A percentile compares a stretch with the other conserved stretches of the same genome.
Conservation (phyloP, 2,329 filamentous ascomycete species). For the Sclerotiophoma versabilis region DNA sequence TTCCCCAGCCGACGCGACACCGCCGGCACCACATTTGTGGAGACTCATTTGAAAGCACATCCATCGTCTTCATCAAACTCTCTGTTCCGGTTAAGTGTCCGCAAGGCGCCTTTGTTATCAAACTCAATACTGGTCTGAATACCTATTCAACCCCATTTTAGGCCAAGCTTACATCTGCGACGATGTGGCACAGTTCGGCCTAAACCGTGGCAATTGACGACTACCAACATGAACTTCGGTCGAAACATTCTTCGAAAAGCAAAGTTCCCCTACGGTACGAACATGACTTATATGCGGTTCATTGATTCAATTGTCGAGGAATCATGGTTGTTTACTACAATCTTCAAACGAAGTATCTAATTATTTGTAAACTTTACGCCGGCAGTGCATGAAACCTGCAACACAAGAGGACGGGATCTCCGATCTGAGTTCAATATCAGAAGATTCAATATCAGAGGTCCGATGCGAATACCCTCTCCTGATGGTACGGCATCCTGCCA, state of each 20-base stretch:
- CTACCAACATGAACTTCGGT: background rate
- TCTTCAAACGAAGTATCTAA: too few species aligned
- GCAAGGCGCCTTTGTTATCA: background rate
- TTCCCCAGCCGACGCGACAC: slow-evolving; percentile 1
- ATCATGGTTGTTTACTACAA: background rate
- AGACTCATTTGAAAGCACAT: slow-evolving; percentile 7
- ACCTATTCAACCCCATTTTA: slow-evolving; percentile 6
- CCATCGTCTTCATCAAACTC: background rate
- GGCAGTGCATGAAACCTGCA: too few species aligned
- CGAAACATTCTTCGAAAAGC: background rate
- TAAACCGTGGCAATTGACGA: background rate
- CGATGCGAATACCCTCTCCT: background rate
- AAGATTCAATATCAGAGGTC: background rate
- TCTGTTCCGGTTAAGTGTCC: background rate
- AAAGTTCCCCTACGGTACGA: background rate
- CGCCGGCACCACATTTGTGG: background rate
- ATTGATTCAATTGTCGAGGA: background rate
- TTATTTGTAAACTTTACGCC: too few species aligned
- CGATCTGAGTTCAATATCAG: background rate
- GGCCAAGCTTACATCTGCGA: slow-evolving; percentile 2
- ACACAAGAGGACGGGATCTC: background rate
- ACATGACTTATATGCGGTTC: background rate
- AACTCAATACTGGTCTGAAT: slow-evolving; percentile 6
- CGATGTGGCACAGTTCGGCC: slow-evolving; percentile 3
- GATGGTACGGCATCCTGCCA: background rate